phyloP scores from a whole-genome alignment of 73 alveolate genomes.

The Tetrahymena thermophila region DNA sequence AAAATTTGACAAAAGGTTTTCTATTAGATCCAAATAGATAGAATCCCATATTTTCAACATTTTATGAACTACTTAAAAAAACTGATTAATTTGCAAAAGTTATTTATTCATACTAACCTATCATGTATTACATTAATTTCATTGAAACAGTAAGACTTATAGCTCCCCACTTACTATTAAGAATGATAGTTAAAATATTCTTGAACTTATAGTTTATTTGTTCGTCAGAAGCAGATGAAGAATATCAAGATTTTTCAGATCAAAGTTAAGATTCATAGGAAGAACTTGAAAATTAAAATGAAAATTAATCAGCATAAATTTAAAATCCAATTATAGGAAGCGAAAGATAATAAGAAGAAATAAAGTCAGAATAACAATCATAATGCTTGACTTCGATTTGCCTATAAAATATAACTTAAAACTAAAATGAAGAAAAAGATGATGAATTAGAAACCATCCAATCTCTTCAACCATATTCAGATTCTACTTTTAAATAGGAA shows the following conservation, averaged over 20 bases:
- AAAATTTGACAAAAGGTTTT: neutral
- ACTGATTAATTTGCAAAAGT: neutral
- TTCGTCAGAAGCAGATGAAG: neutral
- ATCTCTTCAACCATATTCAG: neutral
- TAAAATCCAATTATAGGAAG: neutral
- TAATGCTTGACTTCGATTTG: neutral
- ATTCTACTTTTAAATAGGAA: neutral
- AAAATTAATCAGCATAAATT: too few species aligned
- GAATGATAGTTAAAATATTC: neutral
- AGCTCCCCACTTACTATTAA: neutral
- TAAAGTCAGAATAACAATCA: neutral
- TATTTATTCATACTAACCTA: neutral
- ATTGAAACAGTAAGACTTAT: neutral
- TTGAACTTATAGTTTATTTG: neutral
- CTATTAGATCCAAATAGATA: neutral
- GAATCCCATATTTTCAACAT: neutral
- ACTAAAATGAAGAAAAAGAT: neutral
- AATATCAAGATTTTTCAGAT: neutral
- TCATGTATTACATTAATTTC: neutral
- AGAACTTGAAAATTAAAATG: neutral
- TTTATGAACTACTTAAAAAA: neutral
- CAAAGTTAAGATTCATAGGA: neutral
- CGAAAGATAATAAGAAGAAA: neutral
- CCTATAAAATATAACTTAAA: neutral
- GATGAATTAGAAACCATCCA: neutral